phyloP scores from a whole-genome alignment of 805 yeast genomes.

The Kockiozyma suomiensis region DNA sequence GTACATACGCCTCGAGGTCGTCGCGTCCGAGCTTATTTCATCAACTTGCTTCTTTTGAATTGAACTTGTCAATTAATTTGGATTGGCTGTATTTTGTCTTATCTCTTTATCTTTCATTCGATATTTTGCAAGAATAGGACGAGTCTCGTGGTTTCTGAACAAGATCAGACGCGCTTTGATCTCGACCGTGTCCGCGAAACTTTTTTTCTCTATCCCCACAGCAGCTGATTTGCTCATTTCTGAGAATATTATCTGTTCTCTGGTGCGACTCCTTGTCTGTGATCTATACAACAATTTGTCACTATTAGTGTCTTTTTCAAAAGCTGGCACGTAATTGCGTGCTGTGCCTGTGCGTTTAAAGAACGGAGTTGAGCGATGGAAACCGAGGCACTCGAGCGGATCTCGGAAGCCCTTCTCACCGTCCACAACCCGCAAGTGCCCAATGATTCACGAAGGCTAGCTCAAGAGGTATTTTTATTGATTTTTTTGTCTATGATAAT shows the following conservation, averaged over 20 bases:
- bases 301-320: neutral
- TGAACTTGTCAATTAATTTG: too few relatives aligned
- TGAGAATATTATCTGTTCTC: neutral
- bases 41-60: neutral
- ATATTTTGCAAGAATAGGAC: neutral
- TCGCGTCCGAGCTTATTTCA: neutral
- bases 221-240: neutral
- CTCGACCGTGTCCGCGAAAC: neutral
- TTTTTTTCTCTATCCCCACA: neutral
- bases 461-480: slow-evolving; percentile 46
- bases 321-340: neutral
- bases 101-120: too few relatives aligned
- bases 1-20: too few relatives aligned
- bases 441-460: slow-evolving; percentile 50
- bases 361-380: slow-evolving; percentile 14
- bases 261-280: too few relatives aligned
- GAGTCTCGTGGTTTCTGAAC: neutral
- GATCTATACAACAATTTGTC: too few relatives aligned
- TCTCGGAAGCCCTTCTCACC: slow-evolving; percentile 73
- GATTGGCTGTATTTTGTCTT: too few relatives aligned
- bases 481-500: neutral
- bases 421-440: slow-evolving; percentile 67
- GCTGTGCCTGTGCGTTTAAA: neutral
- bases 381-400: slow-evolving; percentile 55
- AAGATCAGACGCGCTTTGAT: neutral